These are phyloP conservation scores for Tulasnella sp. DNA, from an alignment of 768 basidiomycete species.

Conservation along the genomic window DNA sequence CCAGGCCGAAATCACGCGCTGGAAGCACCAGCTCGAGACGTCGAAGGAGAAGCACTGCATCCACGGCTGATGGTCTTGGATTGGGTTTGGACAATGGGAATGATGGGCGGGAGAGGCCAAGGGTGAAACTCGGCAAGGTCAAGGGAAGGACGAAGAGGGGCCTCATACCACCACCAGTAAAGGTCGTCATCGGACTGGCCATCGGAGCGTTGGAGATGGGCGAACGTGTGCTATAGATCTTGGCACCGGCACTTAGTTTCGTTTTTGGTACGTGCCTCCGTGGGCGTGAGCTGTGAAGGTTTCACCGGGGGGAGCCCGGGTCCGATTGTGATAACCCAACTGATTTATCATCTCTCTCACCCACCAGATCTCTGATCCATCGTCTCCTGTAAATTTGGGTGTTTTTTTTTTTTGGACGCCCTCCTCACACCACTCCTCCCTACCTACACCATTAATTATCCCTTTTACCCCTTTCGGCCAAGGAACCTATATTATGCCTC, in stretches of 20 bases:
- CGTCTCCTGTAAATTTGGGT: no score
- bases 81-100: not conserved
- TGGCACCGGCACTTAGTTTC: not conserved
- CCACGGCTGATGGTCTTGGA: not conserved
- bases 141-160: slow-evolving; percentile 14
- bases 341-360: no score
- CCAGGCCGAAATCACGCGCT: slow-evolving; percentile 22
- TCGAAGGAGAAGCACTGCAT: not conserved
- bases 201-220: slow-evolving; percentile 17
- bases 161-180: slow-evolving; percentile 11
- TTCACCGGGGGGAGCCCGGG: no score
- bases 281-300: no score
- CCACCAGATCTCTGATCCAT: no score
- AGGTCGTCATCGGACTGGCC: slow-evolving; percentile 14
- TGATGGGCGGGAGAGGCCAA: not conserved
- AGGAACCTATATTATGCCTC: no score
- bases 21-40: slow-evolving; percentile 11
- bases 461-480: no score
- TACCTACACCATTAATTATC: no score
- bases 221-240: slow-evolving; percentile 13
- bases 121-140: slow-evolving; percentile 11
- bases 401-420: no score
- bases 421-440: no score
- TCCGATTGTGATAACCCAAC: no score
- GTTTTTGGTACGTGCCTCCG: no score